Percentiles rank a stretch among this genome's conserved stretches.
phyloP scores from a whole-genome alignment of 164 flowering plant genomes.

The Aristolochia californica region DNA sequence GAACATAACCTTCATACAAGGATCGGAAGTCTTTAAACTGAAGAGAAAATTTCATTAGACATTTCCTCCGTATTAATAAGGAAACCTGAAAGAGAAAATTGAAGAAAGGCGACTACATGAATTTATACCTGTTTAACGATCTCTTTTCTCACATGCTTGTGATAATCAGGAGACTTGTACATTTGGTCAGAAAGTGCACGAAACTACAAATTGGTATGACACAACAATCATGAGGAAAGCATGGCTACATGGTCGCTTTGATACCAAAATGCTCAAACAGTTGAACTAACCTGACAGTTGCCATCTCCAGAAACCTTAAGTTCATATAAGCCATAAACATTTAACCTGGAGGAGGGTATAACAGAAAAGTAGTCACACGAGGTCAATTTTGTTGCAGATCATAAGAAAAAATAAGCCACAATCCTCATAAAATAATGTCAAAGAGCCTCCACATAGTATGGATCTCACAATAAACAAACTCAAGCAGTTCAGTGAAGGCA shows the following conservation, averaged over 20 bases:
- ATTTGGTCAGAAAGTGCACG: slow-evolving; percentile 93
- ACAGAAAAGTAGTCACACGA: no score
- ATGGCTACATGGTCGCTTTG: not conserved
- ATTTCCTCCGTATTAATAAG: not conserved
- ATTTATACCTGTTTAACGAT: slow-evolving; percentile 64
- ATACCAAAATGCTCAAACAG: not conserved
- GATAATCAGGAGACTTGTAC: slow-evolving; percentile 76
- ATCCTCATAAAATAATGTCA: no score
- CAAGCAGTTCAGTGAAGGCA: no score
- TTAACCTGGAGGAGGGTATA: slow-evolving; percentile 29
- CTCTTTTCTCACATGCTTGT: slow-evolving; percentile 80
- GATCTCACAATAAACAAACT: no score
- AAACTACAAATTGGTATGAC: slow-evolving; percentile 40
- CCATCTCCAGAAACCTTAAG: slow-evolving; percentile 92
- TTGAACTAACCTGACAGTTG: slow-evolving; percentile 63
- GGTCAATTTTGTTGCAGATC: no score
- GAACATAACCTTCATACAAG: slow-evolving; percentile 44
- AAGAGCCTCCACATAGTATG: no score
- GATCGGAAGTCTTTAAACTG: slow-evolving; percentile 61
- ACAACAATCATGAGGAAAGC: not conserved
- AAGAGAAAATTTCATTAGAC: not conserved
- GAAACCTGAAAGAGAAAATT: no score
- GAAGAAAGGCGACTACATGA: not conserved
- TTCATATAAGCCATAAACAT: slow-evolving; percentile 68
- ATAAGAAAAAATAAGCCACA: no score